Base-by-base conservation (phyloP, 1,284 basidiomycete species). In the Cystobasidium sp. region DNA sequence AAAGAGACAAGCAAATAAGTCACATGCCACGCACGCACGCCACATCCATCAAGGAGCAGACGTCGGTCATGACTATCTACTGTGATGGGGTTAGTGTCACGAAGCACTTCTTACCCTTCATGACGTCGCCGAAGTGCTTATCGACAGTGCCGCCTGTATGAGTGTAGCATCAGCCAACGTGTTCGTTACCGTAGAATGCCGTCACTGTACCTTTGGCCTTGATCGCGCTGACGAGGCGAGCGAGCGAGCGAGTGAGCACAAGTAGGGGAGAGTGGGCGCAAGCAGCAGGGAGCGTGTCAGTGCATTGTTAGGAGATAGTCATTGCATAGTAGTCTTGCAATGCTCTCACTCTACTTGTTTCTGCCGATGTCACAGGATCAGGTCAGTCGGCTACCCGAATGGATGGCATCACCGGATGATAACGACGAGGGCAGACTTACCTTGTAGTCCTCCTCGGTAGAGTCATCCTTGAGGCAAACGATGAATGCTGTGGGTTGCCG, bases 71-170 rank as follows among this genome's bases (percentile, higher is more conserved):
- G 31, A 31, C 31, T 31, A 31, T 31, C 5, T 31, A 5, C 31
- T 31, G 5, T 31, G 61, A 63, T 18, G 22, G 64, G 1, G 52
- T 8, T 8, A 9, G 39, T 22, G n/a, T 6, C 20, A 39, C 10
- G 58, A 31, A 31, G 31, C 31, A 14, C 3, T 3, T 2, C 66
- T 46, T 16, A 66, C 70, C 64, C 53, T 73, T 73, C 52, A 73
- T 55, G 63, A 73, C 70, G 44, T 73, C 70, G 18, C 70, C 70
- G 37, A 73, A 73, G 37, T 73, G 70, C 62, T 73, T 73, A n/a
- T 56, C 62, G 46, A 73, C 62, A 22, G 46, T 58, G 41, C 70
- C 70, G 43, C 70, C 70, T 49, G 47, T n/a, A 44, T 43, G 44
- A 20, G 55, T 51, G 52, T 62, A 37, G 16, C 16, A 24, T 5